Evolutionary conservation across 139 green algal species (phyloP).

Genomic region (Asterochloris erici): DNA sequence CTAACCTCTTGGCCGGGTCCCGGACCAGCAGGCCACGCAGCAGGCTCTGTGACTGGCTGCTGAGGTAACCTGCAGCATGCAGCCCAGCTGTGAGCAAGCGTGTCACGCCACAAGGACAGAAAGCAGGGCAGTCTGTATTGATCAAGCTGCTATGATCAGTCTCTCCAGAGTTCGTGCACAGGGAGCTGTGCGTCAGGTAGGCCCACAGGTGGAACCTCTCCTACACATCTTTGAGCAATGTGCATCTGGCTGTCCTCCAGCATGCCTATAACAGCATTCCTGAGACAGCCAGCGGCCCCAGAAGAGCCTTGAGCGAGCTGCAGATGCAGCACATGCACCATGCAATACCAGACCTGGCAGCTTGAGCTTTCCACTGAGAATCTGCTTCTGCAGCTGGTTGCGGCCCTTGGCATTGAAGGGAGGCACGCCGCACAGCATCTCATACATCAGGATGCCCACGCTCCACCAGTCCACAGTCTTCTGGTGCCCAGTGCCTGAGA

Average conservation of each 20-base stretch:
- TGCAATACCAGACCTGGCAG: conserved; percentile 43
- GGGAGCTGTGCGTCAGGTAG: no score
- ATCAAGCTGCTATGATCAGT: no score
- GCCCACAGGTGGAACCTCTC: no score
- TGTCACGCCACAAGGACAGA: no score
- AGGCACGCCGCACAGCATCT: conserved; percentile 94
- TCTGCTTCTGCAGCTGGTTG: conserved; percentile 83
- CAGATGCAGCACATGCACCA: background rate
- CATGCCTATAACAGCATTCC: background rate
- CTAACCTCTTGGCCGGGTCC: conserved; percentile 81
- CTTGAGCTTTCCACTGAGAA: conserved; percentile 79
- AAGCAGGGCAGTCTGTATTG: no score
- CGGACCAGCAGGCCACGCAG: conserved; percentile 78
- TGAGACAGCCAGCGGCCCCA: background rate
- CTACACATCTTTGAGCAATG: no score
- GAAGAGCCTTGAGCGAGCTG: background rate
- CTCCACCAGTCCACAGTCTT: conserved; percentile 96
- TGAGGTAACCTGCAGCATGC: conserved; percentile 46
- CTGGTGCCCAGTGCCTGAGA: conserved; percentile 21
- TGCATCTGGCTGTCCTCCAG: no score
- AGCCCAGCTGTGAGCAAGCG: no score
- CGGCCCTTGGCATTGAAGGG: conserved; percentile 88
- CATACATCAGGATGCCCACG: conserved; percentile 92
- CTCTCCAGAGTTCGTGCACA: no score
- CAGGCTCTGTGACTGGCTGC: conserved; percentile 37